Percentiles rank a stretch among this genome's conserved stretches.
Evolutionary conservation across 768 basidiomycete genomes (phyloP).

Genomic region (Lentinula detonsa): DNA sequence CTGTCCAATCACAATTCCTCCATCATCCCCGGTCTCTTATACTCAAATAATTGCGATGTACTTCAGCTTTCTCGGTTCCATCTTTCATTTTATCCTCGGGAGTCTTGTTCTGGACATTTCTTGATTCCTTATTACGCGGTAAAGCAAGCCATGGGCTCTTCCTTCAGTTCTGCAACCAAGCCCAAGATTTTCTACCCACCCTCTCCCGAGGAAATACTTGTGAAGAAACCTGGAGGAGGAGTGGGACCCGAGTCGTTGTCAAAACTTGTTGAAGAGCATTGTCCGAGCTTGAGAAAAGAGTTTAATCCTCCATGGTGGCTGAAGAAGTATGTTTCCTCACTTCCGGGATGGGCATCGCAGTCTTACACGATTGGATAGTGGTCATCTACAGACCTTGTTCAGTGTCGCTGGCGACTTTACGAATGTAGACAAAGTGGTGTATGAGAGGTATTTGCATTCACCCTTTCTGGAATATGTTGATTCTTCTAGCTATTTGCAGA

Average conservation of each 20-base stretch:
- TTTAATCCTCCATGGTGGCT: constrained; percentile 17
- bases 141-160: not conserved
- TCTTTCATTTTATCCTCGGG: not conserved
- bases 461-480: not conserved
- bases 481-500: constrained; percentile 12
- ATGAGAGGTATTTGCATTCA: constrained; percentile 21
- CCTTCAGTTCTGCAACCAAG: not conserved
- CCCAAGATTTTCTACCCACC: constrained; percentile 1
- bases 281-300: constrained; percentile 6
- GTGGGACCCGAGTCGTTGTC: not conserved
- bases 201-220: not conserved
- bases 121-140: not conserved
- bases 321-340: constrained; percentile 14
- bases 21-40: not conserved
- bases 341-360: constrained; percentile 6
- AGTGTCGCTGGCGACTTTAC: constrained; percentile 29
- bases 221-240: constrained; percentile 1
- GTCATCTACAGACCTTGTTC: constrained; percentile 31
- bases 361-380: constrained; percentile 15
- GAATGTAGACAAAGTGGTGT: constrained; percentile 26
- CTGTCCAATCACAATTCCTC: not conserved
- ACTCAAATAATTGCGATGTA: not conserved
- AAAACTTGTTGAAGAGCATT: constrained; percentile 1
- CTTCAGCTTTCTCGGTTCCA: not conserved
- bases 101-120: not conserved